Base-by-base conservation (phyloP, 2,329 filamentous ascomycete species). In the Hymenoscyphus albidus region DNA sequence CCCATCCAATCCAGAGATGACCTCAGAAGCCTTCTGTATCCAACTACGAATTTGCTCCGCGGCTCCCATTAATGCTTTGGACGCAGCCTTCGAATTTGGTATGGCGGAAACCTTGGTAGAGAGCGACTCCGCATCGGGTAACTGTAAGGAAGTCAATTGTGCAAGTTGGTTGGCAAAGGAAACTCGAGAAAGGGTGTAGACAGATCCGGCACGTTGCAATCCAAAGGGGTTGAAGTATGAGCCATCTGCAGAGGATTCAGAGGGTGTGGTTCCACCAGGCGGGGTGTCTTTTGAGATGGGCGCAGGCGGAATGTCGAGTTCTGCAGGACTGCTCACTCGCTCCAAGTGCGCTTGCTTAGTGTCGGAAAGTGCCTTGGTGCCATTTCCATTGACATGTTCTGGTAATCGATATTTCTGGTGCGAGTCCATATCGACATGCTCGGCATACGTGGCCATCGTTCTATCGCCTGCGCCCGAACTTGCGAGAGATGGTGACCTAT, bases 101-200 rank as follows among this genome's bases (percentile, higher is more conserved):
- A 98, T 95, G 16, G 91, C 88, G 9, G 88, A 86, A 59, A 99
- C 93, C 73, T 89, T 92, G 68, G 88, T 90, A 35, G 92, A 92
- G 27, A 99, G 82, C 0, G 91, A 89, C 55, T 89, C 88, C 61
- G 94, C 91, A 76, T 96, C 90, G 1, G 95, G 95, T 1, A 98
- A 83, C 72, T 92, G 89, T 64, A 98, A 88, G 18, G 93, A 93
- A 0, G 93, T 98, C 68, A 99, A 82, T 76, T 97, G 93, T 58
- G 92, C 91, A 62, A 98, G 86, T 77, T 98, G 95, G 72, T 91
- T 96, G 68, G 92, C 91, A 76, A 99, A 97, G 6, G 94, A 97
- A 40, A 90, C 90, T 56, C 94, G 87, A 1, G 93, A 97, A 65
- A 99, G 85, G 1, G 95, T 97, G 78, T 96, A 97, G 70, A 98